Base-by-base conservation (phyloP, 345 rosid species). In the Diplotaxis tenuifolia region DNA sequence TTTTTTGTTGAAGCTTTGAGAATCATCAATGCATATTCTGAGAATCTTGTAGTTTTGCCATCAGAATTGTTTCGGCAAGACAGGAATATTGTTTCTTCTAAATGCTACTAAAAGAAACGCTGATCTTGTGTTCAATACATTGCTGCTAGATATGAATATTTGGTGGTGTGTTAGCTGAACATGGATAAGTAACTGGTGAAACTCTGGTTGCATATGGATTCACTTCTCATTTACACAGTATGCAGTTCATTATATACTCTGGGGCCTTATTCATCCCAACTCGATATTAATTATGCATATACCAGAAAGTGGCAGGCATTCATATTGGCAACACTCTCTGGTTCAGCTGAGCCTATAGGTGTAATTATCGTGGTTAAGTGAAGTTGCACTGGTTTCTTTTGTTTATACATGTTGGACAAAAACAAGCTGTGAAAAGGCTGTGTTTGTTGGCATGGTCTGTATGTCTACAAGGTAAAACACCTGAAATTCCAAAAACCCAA, bases 261-360 rank as follows among this genome's bases (percentile, higher is more conserved):
- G n/a, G 20, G 49, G 11, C 62, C 1, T 0, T 67, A 67, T 58
- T 76, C 54, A 73, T 52, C 42, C 72, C 23, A 57, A 32, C 65
- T 56, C 38, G 34, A 68, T 25, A 40, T 57, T 73, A 54, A 40
- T 57, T 73, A 54, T 68, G 23, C 57, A 72, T 79, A 73, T 81
- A 64, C 76, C 88, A 95, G 97, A 86, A 95, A 95, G 83, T 95
- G 99, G 96, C 89, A 92, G 82, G 96, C 97, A 55, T 95, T 95
- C 88, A 92, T 92, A 80, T 79, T 95, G 78, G 96, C 96, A 31
- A 84, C 93, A 27, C 89, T 92, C 56, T 92, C 99, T 80, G 96
- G 97, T 78, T 83, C 92, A 36, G 97, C 96, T 2, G 99, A 92
- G 85, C 99, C 97, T 25, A 90, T 95, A 18, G 99, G 99, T 25